Evolutionary conservation across 1,284 basidiomycete species (phyloP).

Genomic region (Stygiomarasmius scandens): DNA sequence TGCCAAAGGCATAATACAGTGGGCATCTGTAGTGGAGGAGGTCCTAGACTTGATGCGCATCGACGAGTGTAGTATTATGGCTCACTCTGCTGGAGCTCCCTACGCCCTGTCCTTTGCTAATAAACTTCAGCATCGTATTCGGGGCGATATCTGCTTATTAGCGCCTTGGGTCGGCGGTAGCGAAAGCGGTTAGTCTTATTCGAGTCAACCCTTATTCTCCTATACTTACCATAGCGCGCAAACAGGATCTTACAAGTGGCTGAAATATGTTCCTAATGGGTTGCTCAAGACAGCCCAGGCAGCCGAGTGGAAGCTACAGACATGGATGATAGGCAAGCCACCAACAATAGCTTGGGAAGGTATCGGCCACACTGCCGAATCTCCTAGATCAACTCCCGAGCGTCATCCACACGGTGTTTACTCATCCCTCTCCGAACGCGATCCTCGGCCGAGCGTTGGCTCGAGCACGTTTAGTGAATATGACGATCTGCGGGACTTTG

Average conservation of each 20-base stretch:
- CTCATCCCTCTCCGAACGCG: slow-evolving; percentile 38
- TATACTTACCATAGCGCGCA: slow-evolving; percentile 16
- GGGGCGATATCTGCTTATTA: slow-evolving; percentile 85
- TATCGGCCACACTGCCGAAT: slow-evolving; percentile 69
- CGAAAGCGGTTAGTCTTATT: slow-evolving; percentile 70
- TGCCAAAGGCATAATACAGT: slow-evolving; percentile 83
- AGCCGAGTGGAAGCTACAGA: slow-evolving; percentile 95
- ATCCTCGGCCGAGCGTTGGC: slow-evolving; percentile 59
- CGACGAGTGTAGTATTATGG: slow-evolving; percentile 85
- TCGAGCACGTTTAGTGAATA: slow-evolving; percentile 79
- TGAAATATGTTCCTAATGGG: slow-evolving; percentile 94
- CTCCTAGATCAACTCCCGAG: slow-evolving; percentile 29
- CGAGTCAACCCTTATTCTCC: background rate
- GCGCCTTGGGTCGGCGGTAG: slow-evolving; percentile 96
- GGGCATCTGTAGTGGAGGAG: slow-evolving; percentile 89
- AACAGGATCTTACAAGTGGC: slow-evolving; percentile 87
- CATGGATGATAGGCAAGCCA: slow-evolving; percentile 95
- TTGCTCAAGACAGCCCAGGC: slow-evolving; percentile 94
- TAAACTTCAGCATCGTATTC: slow-evolving; percentile 72
- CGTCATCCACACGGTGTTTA: slow-evolving; percentile 34
- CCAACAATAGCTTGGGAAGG: slow-evolving; percentile 80
- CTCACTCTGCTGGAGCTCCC: slow-evolving; percentile 96
- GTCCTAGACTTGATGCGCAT: slow-evolving; percentile 84
- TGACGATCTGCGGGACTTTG: slow-evolving; percentile 81
- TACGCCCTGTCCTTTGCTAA: slow-evolving; percentile 91